A percentile compares a stretch with the other conserved stretches of the same genome.
These are phyloP conservation scores for Aphanocladium album DNA, from an alignment of 2,329 filamentous ascomycete genomes.

Conservation along the genomic window DNA sequence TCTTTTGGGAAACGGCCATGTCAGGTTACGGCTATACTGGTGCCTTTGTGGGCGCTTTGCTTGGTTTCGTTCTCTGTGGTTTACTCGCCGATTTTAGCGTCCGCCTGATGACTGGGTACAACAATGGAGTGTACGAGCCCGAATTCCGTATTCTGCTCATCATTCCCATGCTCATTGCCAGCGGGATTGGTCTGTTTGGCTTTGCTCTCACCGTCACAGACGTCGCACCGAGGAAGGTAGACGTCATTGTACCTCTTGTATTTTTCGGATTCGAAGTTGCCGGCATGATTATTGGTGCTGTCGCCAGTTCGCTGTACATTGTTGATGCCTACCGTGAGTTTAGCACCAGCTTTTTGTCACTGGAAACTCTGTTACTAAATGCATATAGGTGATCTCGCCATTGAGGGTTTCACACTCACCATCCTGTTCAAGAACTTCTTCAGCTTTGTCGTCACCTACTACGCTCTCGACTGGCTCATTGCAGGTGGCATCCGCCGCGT, in stretches of 20 bases:
- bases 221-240: conserved; percentile 50
- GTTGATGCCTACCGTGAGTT: conserved; percentile 81
- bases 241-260: conserved; percentile 69
- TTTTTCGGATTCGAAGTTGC: conserved; percentile 82
- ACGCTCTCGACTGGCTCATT: conserved; percentile 78
- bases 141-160: conserved; percentile 85
- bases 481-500: conserved; percentile 58
- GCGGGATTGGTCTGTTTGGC: conserved; percentile 74
- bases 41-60: conserved; percentile 75
- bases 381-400: conserved; percentile 62
- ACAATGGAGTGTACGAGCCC: conserved; percentile 81
- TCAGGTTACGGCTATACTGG: conserved; percentile 86
- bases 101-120: conserved; percentile 63
- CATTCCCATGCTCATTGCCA: conserved; percentile 73
- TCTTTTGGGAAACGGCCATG: conserved; percentile 75
- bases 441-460: conserved; percentile 78
- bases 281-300: conserved; percentile 88
- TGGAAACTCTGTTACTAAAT: conserved; percentile 14
- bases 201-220: conserved; percentile 71
- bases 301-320: conserved; percentile 80
- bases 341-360: background rate
- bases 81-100: conserved; percentile 68
- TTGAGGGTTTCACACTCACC: conserved; percentile 85
- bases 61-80: conserved; percentile 74
- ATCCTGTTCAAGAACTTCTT: conserved; percentile 95